These are phyloP conservation scores for Mikania micrantha DNA, from an alignment of 129 eudicot genomes.

Conservation along the genomic window DNA sequence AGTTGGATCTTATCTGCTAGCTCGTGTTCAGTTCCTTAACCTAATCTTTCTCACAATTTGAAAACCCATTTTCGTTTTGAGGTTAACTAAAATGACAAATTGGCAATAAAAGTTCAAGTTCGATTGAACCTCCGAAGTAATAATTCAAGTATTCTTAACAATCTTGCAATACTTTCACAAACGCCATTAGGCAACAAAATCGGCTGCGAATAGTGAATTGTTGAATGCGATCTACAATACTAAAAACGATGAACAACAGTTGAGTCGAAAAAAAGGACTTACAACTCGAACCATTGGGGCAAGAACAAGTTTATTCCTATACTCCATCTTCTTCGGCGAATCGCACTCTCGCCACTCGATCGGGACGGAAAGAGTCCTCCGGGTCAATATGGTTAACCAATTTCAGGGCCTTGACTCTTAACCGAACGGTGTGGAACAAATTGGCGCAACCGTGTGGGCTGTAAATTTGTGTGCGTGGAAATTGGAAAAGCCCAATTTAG, in stretches of 20 bases:
- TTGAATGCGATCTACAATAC: neutral
- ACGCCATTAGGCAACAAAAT: no score
- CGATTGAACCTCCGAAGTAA: neutral
- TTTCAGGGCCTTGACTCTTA: neutral
- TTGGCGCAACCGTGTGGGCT: no score
- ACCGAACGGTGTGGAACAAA: neutral
- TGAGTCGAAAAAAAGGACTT: constrained; percentile 22
- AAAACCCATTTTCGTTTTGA: neutral
- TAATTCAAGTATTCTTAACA: neutral
- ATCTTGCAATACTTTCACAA: neutral
- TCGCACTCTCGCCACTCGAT: constrained; percentile 15
- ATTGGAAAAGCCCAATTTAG: constrained; percentile 2
- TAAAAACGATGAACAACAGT: constrained; percentile 7
- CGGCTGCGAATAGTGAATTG: neutral
- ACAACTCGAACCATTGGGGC: constrained; percentile 99
- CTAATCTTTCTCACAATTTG: neutral
- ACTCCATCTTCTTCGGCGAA: constrained; percentile 47
- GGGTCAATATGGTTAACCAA: constrained; percentile 22
- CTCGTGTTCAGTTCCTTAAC: neutral
- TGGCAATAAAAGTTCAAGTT: constrained; percentile 7
- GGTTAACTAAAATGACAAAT: neutral
- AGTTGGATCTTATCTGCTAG: no score
- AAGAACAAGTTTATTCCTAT: constrained; percentile 72
- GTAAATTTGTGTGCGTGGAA: neutral
- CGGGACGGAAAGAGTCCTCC: constrained; percentile 3